Evolutionary conservation across 768 basidiomycete species (phyloP).

Genomic region (Cystobasidium onofrii): DNA sequence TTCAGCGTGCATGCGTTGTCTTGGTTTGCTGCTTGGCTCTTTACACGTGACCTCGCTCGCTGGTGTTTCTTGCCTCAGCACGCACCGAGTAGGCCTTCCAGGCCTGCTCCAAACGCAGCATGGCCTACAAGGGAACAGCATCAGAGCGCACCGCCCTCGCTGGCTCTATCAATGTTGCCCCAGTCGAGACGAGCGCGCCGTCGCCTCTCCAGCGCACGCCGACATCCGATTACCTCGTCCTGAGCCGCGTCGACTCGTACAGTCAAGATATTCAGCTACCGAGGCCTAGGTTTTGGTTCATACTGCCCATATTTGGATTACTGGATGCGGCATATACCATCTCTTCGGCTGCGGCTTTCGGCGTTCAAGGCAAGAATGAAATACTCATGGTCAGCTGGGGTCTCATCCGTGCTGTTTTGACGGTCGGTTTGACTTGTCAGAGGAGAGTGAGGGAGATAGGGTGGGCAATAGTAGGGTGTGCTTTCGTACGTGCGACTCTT

Average conservation of each 20-base stretch:
- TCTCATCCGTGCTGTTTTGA: neutral
- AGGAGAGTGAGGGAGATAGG: constrained; percentile 21
- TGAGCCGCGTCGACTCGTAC: neutral
- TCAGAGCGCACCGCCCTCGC: neutral
- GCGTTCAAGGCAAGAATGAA: constrained; percentile 7
- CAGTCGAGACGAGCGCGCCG: neutral
- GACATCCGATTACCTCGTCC: constrained; percentile 24
- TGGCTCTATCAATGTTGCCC: neutral
- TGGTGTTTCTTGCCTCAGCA: neutral
- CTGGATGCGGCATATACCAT: constrained; percentile 9
- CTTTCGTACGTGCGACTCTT: neutral
- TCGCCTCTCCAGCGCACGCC: neutral
- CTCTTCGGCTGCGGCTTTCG: neutral
- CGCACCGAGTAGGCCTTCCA: neutral
- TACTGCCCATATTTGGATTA: neutral
- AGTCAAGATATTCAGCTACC: constrained; percentile 20
- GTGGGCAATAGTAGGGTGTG: constrained; percentile 21
- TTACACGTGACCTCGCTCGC: neutral
- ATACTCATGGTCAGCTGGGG: constrained; percentile 7
- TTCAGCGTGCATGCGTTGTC: too few relatives aligned
- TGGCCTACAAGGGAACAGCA: neutral
- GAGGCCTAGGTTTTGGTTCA: constrained; percentile 13
- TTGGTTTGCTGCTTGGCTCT: neutral
- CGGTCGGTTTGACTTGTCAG: neutral
- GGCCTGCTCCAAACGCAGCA: neutral